Evolutionary conservation across 176 grass and related monocot genomes (phyloP).

Genomic region (Metroxylon sagu): DNA sequence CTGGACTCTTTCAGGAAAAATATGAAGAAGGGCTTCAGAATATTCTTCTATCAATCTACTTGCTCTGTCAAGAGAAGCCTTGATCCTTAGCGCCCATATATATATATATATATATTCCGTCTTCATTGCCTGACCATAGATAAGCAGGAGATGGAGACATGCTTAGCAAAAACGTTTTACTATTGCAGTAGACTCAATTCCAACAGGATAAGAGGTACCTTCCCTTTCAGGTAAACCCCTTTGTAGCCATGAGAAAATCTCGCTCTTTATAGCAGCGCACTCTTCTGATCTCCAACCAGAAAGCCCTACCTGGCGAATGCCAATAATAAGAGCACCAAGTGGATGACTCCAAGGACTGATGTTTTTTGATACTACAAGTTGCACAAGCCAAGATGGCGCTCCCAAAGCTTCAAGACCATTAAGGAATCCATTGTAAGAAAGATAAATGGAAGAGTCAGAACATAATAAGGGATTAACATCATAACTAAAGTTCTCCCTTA

Average conservation of each 20-base stretch:
- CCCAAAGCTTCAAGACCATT: slow-evolving; percentile 76
- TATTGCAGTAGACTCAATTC: no score
- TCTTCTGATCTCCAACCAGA: slow-evolving; percentile 84
- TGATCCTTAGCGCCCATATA: slow-evolving; percentile 87
- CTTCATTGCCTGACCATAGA: no score
- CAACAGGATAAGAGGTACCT: slow-evolving; percentile 37
- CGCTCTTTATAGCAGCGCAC: slow-evolving; percentile 71
- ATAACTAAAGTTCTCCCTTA: no score
- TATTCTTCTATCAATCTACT: no score
- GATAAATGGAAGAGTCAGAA: slow-evolving; percentile 6
- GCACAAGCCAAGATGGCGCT: slow-evolving; percentile 58
- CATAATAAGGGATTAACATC: not conserved
- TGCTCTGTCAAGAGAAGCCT: slow-evolving; percentile 85
- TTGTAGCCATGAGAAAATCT: slow-evolving; percentile 74
- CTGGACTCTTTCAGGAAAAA: slow-evolving; percentile 89
- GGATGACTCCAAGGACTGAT: slow-evolving; percentile 48
- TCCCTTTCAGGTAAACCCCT: slow-evolving; percentile 70
- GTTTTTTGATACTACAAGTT: slow-evolving; percentile 41
- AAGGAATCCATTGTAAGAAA: slow-evolving; percentile 39
- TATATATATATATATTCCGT: no score
- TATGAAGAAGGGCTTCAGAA: slow-evolving; percentile 79
- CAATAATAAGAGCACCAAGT: slow-evolving; percentile 70
- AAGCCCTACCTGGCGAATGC: slow-evolving; percentile 65
- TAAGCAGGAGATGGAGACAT: no score
- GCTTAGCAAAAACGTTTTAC: no score